These are phyloP conservation scores for Penicillium arizonense DNA, from an alignment of 495 filamentous ascomycete genomes.

Conservation along the genomic window DNA sequence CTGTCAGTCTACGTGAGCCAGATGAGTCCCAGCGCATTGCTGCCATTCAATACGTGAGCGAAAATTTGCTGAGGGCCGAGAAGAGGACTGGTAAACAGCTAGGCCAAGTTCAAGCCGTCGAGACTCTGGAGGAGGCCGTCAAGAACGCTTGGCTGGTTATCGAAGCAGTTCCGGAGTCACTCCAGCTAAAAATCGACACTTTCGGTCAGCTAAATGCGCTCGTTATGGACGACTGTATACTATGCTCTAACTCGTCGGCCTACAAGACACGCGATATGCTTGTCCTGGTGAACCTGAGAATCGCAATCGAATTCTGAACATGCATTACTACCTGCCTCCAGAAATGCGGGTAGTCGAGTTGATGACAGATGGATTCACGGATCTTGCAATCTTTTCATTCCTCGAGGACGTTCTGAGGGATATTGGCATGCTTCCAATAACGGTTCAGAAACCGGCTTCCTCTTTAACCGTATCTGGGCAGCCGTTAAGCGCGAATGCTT, in stretches of 20 bases:
- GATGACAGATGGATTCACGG: slow-evolving; percentile 49
- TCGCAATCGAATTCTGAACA: slow-evolving; percentile 30
- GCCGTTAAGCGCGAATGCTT: slow-evolving; percentile 50
- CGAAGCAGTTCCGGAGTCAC: background rate
- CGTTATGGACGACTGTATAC: background rate
- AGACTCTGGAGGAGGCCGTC: background rate
- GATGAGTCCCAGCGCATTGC: no score
- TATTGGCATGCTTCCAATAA: slow-evolving; percentile 38
- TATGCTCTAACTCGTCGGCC: background rate
- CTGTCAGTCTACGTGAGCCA: no score
- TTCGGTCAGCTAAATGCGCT: background rate
- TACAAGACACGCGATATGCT: background rate
- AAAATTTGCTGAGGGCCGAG: no score
- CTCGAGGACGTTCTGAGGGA: slow-evolving; percentile 33
- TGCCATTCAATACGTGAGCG: no score
- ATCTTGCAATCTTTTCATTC: slow-evolving; percentile 38
- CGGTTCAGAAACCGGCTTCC: slow-evolving; percentile 50
- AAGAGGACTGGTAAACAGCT: no score
- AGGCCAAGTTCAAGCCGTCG: background rate
- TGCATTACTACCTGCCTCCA: slow-evolving; percentile 51
- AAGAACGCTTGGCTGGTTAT: background rate
- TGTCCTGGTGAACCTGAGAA: background rate
- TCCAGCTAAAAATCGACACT: background rate
- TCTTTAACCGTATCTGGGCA: slow-evolving; percentile 53
- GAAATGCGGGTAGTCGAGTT: slow-evolving; percentile 43